These are phyloP conservation scores for Trametes versicolor DNA, from an alignment of 1,284 basidiomycete genomes.

Conservation along the genomic window DNA sequence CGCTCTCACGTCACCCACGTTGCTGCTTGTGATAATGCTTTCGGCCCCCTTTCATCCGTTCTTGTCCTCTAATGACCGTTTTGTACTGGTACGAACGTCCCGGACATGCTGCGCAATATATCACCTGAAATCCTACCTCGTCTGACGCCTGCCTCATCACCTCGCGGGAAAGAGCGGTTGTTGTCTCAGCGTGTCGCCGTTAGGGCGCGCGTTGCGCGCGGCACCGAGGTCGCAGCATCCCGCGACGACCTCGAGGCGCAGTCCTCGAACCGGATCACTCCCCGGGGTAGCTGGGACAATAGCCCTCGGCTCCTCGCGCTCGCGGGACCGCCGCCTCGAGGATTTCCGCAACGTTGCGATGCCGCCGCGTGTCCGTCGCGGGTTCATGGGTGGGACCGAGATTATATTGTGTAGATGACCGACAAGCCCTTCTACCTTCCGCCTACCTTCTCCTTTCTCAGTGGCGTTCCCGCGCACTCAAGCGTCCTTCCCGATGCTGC, in stretches of 20 bases:
- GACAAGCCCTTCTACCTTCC: too few relatives aligned
- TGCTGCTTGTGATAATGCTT: constrained; percentile 9
- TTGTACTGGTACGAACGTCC: constrained; percentile 18
- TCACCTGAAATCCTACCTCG: background rate
- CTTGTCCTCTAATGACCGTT: constrained; percentile 4
- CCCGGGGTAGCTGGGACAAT: background rate
- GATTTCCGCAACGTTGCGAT: too few relatives aligned
- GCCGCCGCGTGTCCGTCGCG: too few relatives aligned
- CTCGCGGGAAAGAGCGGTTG: too few relatives aligned
- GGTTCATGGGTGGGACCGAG: too few relatives aligned
- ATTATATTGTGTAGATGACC: too few relatives aligned
- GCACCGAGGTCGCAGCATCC: background rate
- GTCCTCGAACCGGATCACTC: constrained; percentile 11
- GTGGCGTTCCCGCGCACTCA: too few relatives aligned
- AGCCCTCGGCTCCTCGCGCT: background rate
- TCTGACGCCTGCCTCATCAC: too few relatives aligned
- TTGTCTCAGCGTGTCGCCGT: too few relatives aligned
- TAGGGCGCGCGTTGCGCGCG: too few relatives aligned
- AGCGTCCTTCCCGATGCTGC: too few relatives aligned
- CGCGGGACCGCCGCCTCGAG: background rate
- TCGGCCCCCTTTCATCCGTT: background rate
- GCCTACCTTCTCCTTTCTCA: too few relatives aligned
- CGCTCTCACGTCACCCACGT: constrained; percentile 27
- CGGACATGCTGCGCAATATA: constrained; percentile 16
- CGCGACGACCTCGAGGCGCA: background rate